Conservation (phyloP, 2,329 filamentous ascomycete species). For the Aotearoamyces nothofagi region DNA sequence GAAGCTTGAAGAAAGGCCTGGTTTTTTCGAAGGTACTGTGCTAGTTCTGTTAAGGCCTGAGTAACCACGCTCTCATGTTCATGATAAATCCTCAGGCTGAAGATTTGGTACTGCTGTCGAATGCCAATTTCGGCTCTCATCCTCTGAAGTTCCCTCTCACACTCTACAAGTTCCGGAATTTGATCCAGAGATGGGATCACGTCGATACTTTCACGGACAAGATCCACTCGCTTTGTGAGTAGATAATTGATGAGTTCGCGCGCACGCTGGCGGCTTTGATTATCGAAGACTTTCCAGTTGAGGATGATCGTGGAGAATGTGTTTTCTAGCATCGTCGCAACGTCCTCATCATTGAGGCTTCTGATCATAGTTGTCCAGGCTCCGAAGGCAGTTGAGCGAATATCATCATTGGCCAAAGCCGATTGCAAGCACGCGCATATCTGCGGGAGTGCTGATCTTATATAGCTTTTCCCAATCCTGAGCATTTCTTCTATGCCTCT, state of each 20-base stretch:
- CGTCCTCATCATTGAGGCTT: constrained; percentile 62
- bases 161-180: constrained; percentile 52
- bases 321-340: constrained; percentile 69
- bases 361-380: constrained; percentile 73
- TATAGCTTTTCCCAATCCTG: constrained; percentile 53
- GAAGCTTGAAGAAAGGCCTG: constrained; percentile 69
- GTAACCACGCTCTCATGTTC: constrained; percentile 79
- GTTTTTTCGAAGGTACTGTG: constrained; percentile 54
- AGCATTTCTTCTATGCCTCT: constrained; percentile 83
- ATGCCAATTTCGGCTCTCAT: constrained; percentile 52
- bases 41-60: constrained; percentile 66
- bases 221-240: constrained; percentile 16
- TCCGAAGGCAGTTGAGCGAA: constrained; percentile 67
- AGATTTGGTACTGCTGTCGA: constrained; percentile 53
- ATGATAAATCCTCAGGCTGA: constrained; percentile 58
- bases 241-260: constrained; percentile 41
- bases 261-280: constrained; percentile 41
- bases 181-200: constrained; percentile 64
- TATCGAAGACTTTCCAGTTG: constrained; percentile 59
- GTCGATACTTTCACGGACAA: constrained; percentile 52
- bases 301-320: constrained; percentile 77
- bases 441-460: constrained; percentile 73
- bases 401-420: constrained; percentile 56
- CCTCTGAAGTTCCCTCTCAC: constrained; percentile 48
- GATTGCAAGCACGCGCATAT: constrained; percentile 88